These are phyloP conservation scores for Colletotrichum noveboracense DNA, from an alignment of 2,329 filamentous ascomycete species.

Conservation along the genomic window DNA sequence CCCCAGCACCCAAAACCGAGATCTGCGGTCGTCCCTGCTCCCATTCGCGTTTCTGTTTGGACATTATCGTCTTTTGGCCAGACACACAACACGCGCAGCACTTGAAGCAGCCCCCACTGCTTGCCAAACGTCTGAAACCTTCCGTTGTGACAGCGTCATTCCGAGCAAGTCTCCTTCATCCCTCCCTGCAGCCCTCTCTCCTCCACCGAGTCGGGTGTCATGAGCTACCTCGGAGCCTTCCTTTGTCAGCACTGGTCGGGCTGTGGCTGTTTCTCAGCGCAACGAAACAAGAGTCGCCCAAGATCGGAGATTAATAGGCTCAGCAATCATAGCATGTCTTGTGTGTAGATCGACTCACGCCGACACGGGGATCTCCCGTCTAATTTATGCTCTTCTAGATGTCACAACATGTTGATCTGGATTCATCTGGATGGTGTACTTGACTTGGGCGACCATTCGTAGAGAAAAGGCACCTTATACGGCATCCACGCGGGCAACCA, in stretches of 20 bases:
- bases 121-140: conserved; percentile 15
- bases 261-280: not conserved
- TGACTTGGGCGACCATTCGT: no score
- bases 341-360: not conserved
- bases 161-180: not conserved
- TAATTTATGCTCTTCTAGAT: not conserved
- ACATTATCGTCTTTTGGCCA: not conserved
- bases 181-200: no score
- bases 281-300: not conserved
- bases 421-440: not conserved
- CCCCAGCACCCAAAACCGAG: not conserved
- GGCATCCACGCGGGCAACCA: not conserved
- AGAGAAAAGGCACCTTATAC: no score
- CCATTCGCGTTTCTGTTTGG: not conserved
- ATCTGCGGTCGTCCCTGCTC: not conserved
- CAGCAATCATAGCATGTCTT: not conserved
- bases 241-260: not conserved
- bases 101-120: conserved; percentile 9
- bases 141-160: conserved; percentile 6
- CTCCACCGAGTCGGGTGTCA: not conserved
- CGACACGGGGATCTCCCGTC: not conserved
- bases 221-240: not conserved
- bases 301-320: not conserved
- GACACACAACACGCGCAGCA: not conserved
- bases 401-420: not conserved